Percentiles rank a stretch among this genome's conserved stretches.
phyloP scores from a whole-genome alignment of 306 rosid genomes.

The Rosa persica region DNA sequence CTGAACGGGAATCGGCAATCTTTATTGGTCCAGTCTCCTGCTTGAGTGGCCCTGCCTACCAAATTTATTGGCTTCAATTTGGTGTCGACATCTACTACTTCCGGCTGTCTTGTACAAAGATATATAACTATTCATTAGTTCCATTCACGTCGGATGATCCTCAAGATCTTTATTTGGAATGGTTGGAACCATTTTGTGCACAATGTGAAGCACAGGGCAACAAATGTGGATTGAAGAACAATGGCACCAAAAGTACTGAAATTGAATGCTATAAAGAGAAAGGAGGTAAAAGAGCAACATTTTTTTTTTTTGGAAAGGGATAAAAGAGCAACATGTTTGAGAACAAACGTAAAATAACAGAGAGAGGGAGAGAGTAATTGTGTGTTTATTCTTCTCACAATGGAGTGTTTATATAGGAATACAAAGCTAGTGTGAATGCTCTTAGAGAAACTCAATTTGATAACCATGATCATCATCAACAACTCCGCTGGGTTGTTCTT shows the following conservation, averaged over 20 bases:
- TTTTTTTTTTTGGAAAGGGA: no score
- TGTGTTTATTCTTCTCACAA: no score
- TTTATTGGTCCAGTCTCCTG: not conserved
- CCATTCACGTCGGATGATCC: not conserved
- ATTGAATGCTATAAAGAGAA: constrained; percentile 9
- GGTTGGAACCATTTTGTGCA: constrained; percentile 31
- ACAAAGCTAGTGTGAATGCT: no score
- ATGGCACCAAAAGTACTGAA: not conserved
- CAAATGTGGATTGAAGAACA: constrained; percentile 30
- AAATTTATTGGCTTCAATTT: not conserved
- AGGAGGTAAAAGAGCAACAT: constrained; percentile 16
- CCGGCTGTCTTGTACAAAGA: constrained; percentile 24
- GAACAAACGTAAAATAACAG: no score
- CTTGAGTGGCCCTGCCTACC: constrained; percentile 10
- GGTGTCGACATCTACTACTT: not conserved
- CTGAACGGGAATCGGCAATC: not conserved
- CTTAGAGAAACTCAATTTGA: no score
- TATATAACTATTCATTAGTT: constrained; percentile 10
- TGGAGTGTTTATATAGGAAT: no score
- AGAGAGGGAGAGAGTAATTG: no score
- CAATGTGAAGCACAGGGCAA: constrained; percentile 27
- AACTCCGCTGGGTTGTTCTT: no score
- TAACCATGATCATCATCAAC: no score
- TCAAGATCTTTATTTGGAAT: constrained; percentile 10
- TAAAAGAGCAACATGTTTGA: no score